Conservation (phyloP, 2,329 filamentous ascomycete species). For the Xylaria sp. region DNA sequence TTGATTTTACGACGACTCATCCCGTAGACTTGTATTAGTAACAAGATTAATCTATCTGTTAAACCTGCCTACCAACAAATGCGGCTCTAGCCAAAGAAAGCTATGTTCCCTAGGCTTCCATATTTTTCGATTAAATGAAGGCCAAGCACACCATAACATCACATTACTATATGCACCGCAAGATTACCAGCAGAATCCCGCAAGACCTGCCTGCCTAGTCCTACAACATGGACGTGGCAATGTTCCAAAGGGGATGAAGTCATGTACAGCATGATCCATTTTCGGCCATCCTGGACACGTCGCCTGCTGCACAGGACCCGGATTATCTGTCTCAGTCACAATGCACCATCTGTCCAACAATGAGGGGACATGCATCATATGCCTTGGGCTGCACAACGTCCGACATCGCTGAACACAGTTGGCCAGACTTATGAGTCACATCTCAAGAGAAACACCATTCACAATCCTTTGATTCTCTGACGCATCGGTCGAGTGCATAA, state of each 20-base stretch:
- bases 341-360: slow-evolving; percentile 1
- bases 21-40: too few species aligned
- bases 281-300: background rate
- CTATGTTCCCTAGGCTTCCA: background rate
- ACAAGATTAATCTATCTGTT: too few species aligned
- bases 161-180: too few species aligned
- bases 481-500: slow-evolving; percentile 4
- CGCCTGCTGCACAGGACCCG: background rate
- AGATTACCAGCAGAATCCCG: background rate
- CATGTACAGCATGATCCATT: background rate
- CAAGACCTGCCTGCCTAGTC: background rate
- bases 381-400: background rate
- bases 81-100: too few species aligned
- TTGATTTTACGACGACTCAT: too few species aligned
- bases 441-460: background rate
- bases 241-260: slow-evolving; percentile 2
- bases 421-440: slow-evolving; percentile 16
- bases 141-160: too few species aligned
- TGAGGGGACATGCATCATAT: background rate
- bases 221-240: background rate
- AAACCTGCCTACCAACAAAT: too few species aligned
- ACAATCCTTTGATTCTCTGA: background rate
- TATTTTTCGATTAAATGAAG: too few species aligned
- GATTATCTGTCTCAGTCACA: background rate
- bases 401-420: background rate